These are phyloP conservation scores for Aspergillus saccharolyticus DNA, from an alignment of 495 filamentous ascomycete genomes.

Conservation along the genomic window DNA sequence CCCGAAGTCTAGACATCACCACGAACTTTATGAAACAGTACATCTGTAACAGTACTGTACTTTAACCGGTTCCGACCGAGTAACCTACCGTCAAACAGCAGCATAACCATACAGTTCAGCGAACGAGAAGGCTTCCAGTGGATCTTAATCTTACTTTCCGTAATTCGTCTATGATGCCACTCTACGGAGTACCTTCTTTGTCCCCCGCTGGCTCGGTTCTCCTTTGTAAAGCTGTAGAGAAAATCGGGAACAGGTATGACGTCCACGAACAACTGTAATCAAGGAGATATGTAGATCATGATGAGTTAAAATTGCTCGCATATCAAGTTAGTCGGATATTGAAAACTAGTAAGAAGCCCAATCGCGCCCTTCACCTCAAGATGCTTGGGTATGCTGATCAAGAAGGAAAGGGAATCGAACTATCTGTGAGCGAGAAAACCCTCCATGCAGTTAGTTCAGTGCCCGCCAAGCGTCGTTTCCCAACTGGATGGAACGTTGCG, in stretches of 20 bases:
- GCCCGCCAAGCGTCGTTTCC: constrained; percentile 12
- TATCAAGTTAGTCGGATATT: too few relatives aligned
- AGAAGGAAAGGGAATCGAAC: neutral
- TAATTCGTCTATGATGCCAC: neutral
- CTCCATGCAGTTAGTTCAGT: neutral
- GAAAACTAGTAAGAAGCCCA: too few relatives aligned
- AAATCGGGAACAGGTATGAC: neutral
- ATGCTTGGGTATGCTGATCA: neutral
- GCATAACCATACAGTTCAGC: neutral
- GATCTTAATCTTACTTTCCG: neutral
- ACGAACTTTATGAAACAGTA: neutral
- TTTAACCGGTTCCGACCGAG: neutral
- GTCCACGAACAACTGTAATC: too few relatives aligned
- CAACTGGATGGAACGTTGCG: constrained; percentile 32
- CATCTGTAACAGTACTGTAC: neutral
- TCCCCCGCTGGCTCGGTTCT: neutral
- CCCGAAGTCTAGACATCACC: too few relatives aligned
- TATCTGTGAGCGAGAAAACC: too few relatives aligned
- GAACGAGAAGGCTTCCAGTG: neutral
- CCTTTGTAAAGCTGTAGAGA: neutral
- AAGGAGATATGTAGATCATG: neutral
- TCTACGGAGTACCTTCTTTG: neutral
- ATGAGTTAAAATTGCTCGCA: too few relatives aligned
- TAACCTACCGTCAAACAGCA: neutral
- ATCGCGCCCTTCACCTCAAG: too few relatives aligned